Base-by-base conservation (phyloP, 495 filamentous ascomycete genomes). In the Aspergillus egyptiacus region DNA sequence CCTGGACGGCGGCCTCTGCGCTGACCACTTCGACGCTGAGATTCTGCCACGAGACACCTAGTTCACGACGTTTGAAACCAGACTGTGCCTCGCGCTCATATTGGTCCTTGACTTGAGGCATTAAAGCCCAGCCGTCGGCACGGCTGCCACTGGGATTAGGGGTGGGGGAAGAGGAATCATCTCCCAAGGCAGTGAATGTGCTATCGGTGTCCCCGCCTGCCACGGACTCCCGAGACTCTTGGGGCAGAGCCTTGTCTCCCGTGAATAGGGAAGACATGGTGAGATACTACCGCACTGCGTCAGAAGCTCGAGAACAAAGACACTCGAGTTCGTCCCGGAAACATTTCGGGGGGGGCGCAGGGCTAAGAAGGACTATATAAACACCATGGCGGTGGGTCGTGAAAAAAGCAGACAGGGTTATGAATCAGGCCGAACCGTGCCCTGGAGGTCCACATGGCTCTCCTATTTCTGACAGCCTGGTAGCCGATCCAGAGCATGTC, bases 21-120 rank as follows among this genome's bases (percentile, higher is more conserved):
- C 45, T 48, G 19, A 50, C 39, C 11, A 53, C 57, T 13, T 59
- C 50, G 24, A 59, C 50, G 10, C 27, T 59, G 14, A 59, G 53
- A 17, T 55, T 51, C 35, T 55, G 31, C 56, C 56, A 59, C 6
- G 52, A 53, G 5, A 59, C 56, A 9, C 56, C 56, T 5, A 59
- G 31, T 35, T 59, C 51, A 13, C 49, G 46, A n/a, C 31, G 42
- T 24, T 59, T 59, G 49, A 46, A 59, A 0, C 52, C 52, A 5
- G 56, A 51, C 6, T 51, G 34, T 19, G 17, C 46, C 2, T 50
- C 50, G 20, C 50, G 55, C 28, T 54, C 41, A n/a, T 49, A 36
- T n/a, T 46, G 43, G 35, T 46, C 18, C 27, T 46, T 46, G 2
- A 46, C 43, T 28, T 46, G 43, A n/a, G 43, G 43, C 43, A 46